Evolutionary conservation across 179 eudicot genomes (phyloP).

Genomic region (Camellia oleifera): DNA sequence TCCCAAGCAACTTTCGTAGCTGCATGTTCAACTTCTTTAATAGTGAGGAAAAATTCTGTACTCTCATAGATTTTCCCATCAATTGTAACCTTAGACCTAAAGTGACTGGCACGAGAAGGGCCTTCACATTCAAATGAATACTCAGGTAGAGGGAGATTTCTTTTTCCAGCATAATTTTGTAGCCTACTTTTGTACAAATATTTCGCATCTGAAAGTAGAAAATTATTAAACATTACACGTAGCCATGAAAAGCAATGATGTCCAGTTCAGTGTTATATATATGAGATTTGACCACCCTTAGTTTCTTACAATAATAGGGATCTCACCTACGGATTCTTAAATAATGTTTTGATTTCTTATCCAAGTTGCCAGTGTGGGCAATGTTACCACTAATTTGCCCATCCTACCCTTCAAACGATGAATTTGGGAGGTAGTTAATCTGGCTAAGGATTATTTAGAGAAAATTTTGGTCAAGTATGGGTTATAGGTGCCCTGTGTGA

Average conservation of each 20-base stretch:
- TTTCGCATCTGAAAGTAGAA: constrained; percentile 15
- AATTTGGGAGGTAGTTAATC: too few relatives aligned
- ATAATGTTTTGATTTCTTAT: neutral
- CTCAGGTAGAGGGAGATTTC: constrained; percentile 44
- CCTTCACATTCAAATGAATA: constrained; percentile 30
- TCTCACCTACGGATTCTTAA: neutral
- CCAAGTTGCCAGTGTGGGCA: neutral
- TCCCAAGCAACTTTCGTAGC: constrained; percentile 68
- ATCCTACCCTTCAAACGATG: too few relatives aligned
- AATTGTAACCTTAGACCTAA: constrained; percentile 53
- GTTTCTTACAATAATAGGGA: too few relatives aligned
- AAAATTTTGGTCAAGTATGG: too few relatives aligned
- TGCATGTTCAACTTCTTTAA: constrained; percentile 84
- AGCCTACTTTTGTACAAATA: constrained; percentile 57
- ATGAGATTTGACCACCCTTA: neutral
- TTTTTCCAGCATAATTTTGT: constrained; percentile 67
- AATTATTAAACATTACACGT: too few relatives aligned
- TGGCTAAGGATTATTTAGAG: too few relatives aligned
- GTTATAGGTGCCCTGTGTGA: too few relatives aligned
- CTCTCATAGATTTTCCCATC: constrained; percentile 52
- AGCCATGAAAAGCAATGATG: neutral
- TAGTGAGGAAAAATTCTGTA: constrained; percentile 39
- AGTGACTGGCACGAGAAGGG: constrained; percentile 64
- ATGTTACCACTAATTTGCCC: neutral
- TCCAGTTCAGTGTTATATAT: neutral